Percentiles rank a stretch among this genome's conserved stretches.
phyloP scores from a whole-genome alignment of 176 grass and related monocot species.

The Urochloa ruziziensis region DNA sequence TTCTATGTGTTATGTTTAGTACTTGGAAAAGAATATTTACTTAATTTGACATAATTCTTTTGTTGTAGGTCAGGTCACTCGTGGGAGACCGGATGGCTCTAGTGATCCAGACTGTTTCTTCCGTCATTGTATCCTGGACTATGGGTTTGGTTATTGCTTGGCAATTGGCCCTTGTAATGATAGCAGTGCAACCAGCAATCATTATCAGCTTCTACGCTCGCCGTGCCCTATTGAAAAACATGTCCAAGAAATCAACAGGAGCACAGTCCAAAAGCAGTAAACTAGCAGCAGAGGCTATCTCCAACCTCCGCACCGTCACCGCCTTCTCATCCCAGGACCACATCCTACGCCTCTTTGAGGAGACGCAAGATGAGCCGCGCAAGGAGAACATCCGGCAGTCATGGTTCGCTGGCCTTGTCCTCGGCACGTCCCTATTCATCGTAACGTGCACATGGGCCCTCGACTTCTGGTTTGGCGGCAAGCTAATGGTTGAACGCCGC shows the following conservation, averaged over 20 bases:
- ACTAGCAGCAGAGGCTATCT: conserved; percentile 75
- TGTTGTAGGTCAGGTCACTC: conserved; percentile 69
- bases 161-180: conserved; percentile 77
- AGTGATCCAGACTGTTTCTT: conserved; percentile 70
- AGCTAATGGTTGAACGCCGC: conserved; percentile 41
- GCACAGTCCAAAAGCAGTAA: conserved; percentile 75
- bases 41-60: neutral
- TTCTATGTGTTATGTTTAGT: neutral
- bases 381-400: conserved; percentile 67
- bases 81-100: conserved; percentile 82
- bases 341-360: conserved; percentile 41
- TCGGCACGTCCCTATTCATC: conserved; percentile 62
- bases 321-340: conserved; percentile 87
- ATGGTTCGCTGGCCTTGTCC: conserved; percentile 78
- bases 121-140: conserved; percentile 58
- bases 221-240: conserved; percentile 66
- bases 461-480: conserved; percentile 88
- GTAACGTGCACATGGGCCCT: conserved; percentile 71
- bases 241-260: conserved; percentile 66
- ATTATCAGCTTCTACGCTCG: conserved; percentile 82
- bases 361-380: conserved; percentile 58
- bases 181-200: conserved; percentile 74
- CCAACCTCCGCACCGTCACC: conserved; percentile 71
- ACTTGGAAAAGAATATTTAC: neutral
- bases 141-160: conserved; percentile 86